Conservation (phyloP, 495 filamentous ascomycete species). For the Penicillium egyptiacum region DNA sequence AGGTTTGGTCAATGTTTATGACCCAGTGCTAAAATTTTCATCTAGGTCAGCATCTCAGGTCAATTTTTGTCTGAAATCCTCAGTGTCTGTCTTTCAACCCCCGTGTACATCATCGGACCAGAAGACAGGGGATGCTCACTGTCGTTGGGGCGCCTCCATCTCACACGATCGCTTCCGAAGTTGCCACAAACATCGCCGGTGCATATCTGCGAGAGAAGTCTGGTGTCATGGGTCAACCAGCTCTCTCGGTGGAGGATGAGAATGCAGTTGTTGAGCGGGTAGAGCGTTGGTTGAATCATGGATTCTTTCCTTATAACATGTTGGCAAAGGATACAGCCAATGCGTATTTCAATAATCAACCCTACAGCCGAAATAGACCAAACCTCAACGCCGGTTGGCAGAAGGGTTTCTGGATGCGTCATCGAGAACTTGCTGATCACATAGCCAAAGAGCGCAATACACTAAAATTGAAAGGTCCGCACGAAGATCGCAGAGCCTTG, state of each 20-base stretch:
- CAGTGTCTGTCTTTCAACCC: not conserved
- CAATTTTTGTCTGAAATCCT: not conserved
- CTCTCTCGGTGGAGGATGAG: not conserved
- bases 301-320: not conserved
- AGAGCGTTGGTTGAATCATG: constrained; percentile 1
- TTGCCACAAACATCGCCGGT: not conserved
- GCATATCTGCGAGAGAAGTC: constrained; percentile 3
- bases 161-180: constrained; percentile 1
- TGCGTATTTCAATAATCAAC: not conserved
- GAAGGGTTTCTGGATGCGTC: not conserved
- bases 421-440: not conserved
- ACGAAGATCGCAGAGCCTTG: not conserved
- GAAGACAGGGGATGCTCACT: not conserved
- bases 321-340: constrained; percentile 2
- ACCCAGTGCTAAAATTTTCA: not conserved
- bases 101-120: too few relatives aligned
- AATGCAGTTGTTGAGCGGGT: not conserved
- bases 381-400: not conserved
- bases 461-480: not conserved
- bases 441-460: not conserved
- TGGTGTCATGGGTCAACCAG: not conserved
- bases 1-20: not conserved
- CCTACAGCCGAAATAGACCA: not conserved
- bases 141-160: not conserved
- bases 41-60: not conserved